Evolutionary conservation across 2,329 filamentous ascomycete species (phyloP).

Genomic region (Trichoderma sp.): DNA sequence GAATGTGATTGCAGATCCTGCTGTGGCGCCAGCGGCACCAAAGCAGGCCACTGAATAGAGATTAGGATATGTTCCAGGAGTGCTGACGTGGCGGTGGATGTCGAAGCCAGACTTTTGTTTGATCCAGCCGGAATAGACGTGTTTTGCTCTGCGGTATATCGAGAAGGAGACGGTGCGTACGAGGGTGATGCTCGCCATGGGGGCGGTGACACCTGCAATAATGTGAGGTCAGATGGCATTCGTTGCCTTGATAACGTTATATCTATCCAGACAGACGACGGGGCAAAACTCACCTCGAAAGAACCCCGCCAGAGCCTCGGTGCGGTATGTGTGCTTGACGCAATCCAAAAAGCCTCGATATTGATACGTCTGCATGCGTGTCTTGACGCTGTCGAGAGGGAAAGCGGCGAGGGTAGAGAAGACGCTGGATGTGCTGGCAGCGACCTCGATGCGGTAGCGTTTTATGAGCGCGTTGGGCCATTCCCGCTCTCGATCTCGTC

Average conservation of each 20-base stretch:
- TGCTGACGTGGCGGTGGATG: slow-evolving; percentile 70
- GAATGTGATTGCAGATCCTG: slow-evolving; percentile 74
- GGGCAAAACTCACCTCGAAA: slow-evolving; percentile 62
- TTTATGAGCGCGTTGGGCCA: slow-evolving; percentile 56
- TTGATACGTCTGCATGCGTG: slow-evolving; percentile 83
- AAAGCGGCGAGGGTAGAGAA: slow-evolving; percentile 79
- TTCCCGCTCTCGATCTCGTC: slow-evolving; percentile 26
- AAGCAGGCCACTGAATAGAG: slow-evolving; percentile 73
- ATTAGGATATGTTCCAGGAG: slow-evolving; percentile 66
- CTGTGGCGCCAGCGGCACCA: slow-evolving; percentile 72
- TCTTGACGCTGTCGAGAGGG: slow-evolving; percentile 85
- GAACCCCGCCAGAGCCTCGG: slow-evolving; percentile 71
- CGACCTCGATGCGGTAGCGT: slow-evolving; percentile 75
- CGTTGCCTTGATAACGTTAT: background rate
- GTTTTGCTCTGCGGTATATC: slow-evolving; percentile 75
- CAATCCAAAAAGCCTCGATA: slow-evolving; percentile 73
- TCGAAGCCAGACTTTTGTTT: slow-evolving; percentile 64
- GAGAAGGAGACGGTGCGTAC: slow-evolving; percentile 77
- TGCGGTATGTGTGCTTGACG: slow-evolving; percentile 70
- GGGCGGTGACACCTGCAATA: slow-evolving; percentile 66
- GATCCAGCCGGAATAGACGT: slow-evolving; percentile 68
- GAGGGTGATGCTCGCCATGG: slow-evolving; percentile 74
- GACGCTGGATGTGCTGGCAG: slow-evolving; percentile 73
- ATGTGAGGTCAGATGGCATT: background rate
- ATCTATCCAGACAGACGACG: background rate